Conservation (phyloP, 495 filamentous ascomycete genomes). For the Pyrenula aspistea region DNA sequence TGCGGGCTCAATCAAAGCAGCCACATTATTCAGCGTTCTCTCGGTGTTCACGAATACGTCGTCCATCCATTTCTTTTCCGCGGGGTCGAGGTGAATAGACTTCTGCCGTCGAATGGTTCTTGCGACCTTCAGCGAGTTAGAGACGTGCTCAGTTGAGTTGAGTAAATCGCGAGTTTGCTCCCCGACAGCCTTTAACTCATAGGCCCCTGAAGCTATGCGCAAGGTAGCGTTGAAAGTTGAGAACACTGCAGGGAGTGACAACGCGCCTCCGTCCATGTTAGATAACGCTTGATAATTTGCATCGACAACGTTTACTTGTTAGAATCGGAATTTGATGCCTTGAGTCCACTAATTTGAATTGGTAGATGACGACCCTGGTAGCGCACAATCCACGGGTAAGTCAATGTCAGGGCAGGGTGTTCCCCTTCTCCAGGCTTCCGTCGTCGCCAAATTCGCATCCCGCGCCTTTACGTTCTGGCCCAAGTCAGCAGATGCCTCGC, state of each 20-base stretch:
- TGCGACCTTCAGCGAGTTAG: conserved; percentile 6
- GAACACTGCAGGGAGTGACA: background rate
- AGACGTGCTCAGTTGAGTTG: conserved; percentile 7
- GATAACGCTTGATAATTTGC: no score
- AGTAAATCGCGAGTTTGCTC: conserved; percentile 13
- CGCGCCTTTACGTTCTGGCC: no score
- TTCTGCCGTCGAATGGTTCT: conserved; percentile 8
- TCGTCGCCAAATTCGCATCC: no score
- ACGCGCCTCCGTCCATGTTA: background rate
- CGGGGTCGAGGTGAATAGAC: conserved; percentile 3
- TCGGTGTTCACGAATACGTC: conserved; percentile 8
- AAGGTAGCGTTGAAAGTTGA: conserved; percentile 12
- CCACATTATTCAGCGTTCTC: conserved; percentile 5
- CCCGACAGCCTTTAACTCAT: conserved; percentile 11
- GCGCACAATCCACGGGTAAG: no score
- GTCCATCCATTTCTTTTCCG: conserved; percentile 10
- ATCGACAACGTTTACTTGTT: no score
- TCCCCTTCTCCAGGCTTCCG: no score
- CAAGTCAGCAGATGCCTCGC: no score
- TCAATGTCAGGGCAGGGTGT: no score
- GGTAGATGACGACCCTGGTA: no score
- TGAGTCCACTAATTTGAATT: no score
- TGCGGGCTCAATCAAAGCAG: conserved; percentile 8
- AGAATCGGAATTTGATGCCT: no score
- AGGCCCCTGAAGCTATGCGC: conserved; percentile 11